Evolutionary conservation across 2,329 filamentous ascomycete genomes (phyloP).

Genomic region (Fusarium albidum): DNA sequence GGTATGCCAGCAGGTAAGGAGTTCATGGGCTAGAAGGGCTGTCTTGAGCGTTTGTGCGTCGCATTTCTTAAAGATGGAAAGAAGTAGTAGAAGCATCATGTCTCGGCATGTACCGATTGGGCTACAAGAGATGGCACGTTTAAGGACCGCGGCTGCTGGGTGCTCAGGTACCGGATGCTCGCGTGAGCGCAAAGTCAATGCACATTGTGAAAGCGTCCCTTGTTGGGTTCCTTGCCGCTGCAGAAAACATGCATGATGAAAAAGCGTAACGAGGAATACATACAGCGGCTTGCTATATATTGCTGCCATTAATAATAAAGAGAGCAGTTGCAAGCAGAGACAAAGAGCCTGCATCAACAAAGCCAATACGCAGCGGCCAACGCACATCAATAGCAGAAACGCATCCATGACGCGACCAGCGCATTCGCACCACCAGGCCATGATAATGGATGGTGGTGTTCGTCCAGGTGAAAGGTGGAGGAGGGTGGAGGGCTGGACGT

Average conservation of each 20-base stretch:
- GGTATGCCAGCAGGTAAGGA: constrained; percentile 36
- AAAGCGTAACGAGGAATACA: too few relatives aligned
- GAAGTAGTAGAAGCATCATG: not conserved
- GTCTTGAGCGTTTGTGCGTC: not conserved
- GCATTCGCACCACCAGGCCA: constrained; percentile 15
- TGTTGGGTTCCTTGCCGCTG: too few relatives aligned
- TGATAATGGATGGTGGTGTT: constrained; percentile 16
- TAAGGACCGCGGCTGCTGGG: constrained; percentile 4
- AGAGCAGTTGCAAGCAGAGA: not conserved
- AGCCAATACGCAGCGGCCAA: not conserved
- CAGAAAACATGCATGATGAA: too few relatives aligned
- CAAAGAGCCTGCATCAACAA: not conserved
- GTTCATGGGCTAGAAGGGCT: constrained; percentile 5
- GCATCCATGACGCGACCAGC: constrained; percentile 29
- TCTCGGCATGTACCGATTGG: not conserved
- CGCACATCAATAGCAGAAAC: constrained; percentile 1
- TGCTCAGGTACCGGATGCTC: constrained; percentile 8
- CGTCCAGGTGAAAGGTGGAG: not conserved
- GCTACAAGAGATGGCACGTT: constrained; percentile 5
- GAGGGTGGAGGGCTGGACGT: too few relatives aligned
- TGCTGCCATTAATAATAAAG: not conserved
- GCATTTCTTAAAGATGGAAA: not conserved
- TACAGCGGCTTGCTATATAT: constrained; percentile 17
- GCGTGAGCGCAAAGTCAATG: constrained; percentile 28
- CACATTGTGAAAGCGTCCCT: not conserved